Evolutionary conservation across 2,329 filamentous ascomycete genomes (phyloP).

Genomic region (Epichloe amarillans): DNA sequence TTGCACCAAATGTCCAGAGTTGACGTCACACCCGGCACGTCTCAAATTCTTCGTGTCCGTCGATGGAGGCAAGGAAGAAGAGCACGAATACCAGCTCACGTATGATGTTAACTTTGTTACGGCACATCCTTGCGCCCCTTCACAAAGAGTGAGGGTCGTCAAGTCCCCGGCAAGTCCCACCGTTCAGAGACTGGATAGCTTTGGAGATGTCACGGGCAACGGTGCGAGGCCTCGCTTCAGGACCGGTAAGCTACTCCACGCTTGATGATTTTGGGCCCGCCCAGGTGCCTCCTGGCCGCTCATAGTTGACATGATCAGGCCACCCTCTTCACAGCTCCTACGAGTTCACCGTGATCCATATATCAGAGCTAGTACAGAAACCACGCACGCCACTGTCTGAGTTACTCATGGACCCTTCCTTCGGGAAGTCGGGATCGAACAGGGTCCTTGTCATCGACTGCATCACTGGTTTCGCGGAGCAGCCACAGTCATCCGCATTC

Average conservation of each 20-base stretch:
- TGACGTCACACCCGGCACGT: conserved; percentile 22
- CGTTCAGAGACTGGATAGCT: conserved; percentile 42
- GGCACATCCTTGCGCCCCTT: conserved; percentile 49
- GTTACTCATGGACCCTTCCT: conserved; percentile 25
- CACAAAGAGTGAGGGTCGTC: conserved; percentile 41
- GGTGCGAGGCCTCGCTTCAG: conserved; percentile 33
- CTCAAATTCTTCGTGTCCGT: conserved; percentile 23
- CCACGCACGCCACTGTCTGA: conserved; percentile 32
- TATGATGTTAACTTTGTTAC: conserved; percentile 54
- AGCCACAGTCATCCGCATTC: conserved; percentile 35
- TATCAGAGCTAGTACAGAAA: conserved; percentile 40
- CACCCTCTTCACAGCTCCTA: conserved; percentile 52
- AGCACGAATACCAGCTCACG: conserved; percentile 31
- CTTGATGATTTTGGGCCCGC: background rate
- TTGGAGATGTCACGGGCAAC: conserved; percentile 29
- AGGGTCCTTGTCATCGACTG: conserved; percentile 49
- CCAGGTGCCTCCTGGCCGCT: background rate
- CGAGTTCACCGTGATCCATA: conserved; percentile 45
- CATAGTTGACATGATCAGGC: conserved; percentile 22
- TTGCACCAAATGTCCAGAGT: conserved; percentile 18
- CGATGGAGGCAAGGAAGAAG: conserved; percentile 26
- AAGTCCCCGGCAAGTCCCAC: conserved; percentile 47
- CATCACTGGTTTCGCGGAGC: conserved; percentile 37
- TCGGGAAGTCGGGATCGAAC: conserved; percentile 17
- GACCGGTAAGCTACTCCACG: conserved; percentile 25